Conservation (phyloP, 768 basidiomycete genomes). For the Boletus speciosus region DNA sequence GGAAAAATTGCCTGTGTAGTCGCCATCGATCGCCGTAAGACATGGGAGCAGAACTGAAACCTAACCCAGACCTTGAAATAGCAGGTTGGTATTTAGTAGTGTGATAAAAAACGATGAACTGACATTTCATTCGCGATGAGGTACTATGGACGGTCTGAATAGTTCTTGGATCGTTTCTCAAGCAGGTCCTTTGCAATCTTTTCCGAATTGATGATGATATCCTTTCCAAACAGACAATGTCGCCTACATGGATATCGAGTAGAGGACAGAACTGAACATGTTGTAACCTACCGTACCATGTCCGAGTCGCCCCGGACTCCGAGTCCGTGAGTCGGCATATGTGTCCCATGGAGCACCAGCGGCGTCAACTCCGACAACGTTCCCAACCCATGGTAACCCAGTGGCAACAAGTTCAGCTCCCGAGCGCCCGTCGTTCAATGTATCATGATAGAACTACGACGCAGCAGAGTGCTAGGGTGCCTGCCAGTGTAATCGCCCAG, state of each 20-base stretch:
- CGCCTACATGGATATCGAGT: not conserved
- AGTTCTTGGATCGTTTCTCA: slow-evolving; percentile 1
- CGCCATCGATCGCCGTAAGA: slow-evolving; percentile 9
- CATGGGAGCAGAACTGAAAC: not conserved
- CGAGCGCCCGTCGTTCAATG: not conserved
- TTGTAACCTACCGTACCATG: not conserved
- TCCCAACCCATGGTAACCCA: too few relatives aligned
- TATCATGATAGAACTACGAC: not conserved
- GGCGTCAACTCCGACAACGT: not conserved
- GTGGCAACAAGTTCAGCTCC: not conserved
- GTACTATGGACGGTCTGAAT: slow-evolving; percentile 6
- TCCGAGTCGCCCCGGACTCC: too few relatives aligned
- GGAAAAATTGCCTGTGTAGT: slow-evolving; percentile 11
- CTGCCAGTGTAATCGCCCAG: not conserved
- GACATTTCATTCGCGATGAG: not conserved
- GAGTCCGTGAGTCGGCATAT: not conserved
- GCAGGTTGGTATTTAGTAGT: not conserved
- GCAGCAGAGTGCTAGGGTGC: not conserved
- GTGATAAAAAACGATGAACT: not conserved
- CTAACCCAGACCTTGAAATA: not conserved
- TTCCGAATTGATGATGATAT: slow-evolving; percentile 5
- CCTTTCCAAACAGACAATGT: slow-evolving; percentile 1
- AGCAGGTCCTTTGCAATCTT: not conserved
- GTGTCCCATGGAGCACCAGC: slow-evolving; percentile 7
- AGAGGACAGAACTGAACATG: not conserved